Base-by-base conservation (phyloP, 768 basidiomycete genomes). In the Trametes coccinea region DNA sequence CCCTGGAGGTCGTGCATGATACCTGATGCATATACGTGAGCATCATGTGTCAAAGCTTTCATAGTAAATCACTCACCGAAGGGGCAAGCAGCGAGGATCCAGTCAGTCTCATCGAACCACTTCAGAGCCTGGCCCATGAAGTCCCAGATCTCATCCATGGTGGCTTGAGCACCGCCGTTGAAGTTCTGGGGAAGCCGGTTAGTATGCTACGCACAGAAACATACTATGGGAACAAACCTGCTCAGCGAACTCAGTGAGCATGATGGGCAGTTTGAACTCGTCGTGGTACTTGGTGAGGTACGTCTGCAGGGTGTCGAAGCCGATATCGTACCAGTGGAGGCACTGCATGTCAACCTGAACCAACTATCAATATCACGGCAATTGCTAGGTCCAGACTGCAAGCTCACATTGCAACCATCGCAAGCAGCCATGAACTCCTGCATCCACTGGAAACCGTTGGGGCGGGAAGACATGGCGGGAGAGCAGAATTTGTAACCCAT, bases 181-280 rank as follows among this genome's bases (percentile, higher is more conserved):
- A 86, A 91, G 76, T 87, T 78, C 84, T 90, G 59, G 29, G 43
- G 53, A 34, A 41, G 27, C 13, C 27, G 53, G 29, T 59, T 34
- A 11, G 4, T 9, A 34, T 2, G 13, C 14, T 14, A 55, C 34
- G 40, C 22, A 11, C 16, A 2, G 2, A 4, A 47, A 40, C 22
- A 17, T 34, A 52, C 22, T 22, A 27, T 9, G 4, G 5, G 9
- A 34, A 51, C 64, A 1, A 45, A 72, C 89, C 76, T 85, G 78
- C 76, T 84, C 86, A 62, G 89, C 90, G 66, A 83, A 86, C 69
- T 94, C 92, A 4, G 89, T 89, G 60, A 88, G 71, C 80, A 81
- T 84, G 67, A 92, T 75, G 31, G 73, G 72, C 10, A 58, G 52
- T 33, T 46, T 37, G 67, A 83, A 86, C 2, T 73, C 74, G 43